Evolutionary conservation across 306 rosid species (phyloP).

Genomic region (Rosa lucieae): DNA sequence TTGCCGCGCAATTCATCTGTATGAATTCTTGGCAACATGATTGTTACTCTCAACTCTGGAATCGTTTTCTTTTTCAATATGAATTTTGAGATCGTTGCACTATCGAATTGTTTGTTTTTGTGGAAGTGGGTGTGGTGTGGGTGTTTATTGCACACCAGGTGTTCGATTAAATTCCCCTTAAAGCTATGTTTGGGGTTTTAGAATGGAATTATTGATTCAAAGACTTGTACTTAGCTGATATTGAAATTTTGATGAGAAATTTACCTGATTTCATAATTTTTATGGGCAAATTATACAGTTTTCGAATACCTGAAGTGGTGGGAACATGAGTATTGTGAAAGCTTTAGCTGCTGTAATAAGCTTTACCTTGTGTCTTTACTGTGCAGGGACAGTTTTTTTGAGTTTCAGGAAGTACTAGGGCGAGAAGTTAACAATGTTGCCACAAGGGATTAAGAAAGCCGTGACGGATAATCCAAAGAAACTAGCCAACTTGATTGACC

Average conservation of each 20-base stretch:
- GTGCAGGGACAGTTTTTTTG: conserved; percentile 6
- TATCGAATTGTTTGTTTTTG: not conserved
- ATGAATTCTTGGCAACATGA: not conserved
- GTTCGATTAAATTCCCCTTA: conserved; percentile 28
- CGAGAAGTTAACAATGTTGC: conserved; percentile 49
- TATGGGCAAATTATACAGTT: not conserved
- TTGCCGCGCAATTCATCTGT: not conserved
- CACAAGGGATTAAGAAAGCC: conserved; percentile 56
- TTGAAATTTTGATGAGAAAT: not conserved
- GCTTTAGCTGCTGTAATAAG: not conserved
- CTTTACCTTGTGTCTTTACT: not conserved
- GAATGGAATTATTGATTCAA: too few species aligned
- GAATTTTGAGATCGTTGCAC: not conserved
- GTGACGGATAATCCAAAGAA: conserved; percentile 84
- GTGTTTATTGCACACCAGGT: conserved; percentile 9
- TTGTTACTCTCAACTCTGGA: not conserved
- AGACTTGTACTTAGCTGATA: not conserved
- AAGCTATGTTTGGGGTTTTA: not conserved
- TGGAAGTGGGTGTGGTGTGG: not conserved
- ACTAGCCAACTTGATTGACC: conserved; percentile 85
- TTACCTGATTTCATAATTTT: not conserved
- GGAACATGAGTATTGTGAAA: not conserved
- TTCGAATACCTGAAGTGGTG: not conserved
- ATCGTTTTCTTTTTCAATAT: not conserved
- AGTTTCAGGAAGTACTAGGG: not conserved